Evolutionary conservation across 1,139 yeast genomes (phyloP).

Genomic region (Lodderomyces theae): DNA sequence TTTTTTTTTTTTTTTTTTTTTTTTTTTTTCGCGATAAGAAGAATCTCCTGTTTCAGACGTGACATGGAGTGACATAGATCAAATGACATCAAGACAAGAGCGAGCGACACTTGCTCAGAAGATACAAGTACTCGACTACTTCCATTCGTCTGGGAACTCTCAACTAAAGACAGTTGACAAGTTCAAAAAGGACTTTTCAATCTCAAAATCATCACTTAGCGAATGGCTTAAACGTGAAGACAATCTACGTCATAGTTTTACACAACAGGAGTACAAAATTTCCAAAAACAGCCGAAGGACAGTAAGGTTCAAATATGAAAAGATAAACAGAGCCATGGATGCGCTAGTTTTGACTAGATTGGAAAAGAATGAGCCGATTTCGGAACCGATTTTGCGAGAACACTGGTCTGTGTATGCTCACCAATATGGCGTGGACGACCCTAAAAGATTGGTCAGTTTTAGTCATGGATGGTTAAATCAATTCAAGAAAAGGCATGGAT

Average conservation of each 20-base stretch:
- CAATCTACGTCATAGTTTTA: constrained; percentile 44
- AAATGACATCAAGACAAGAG: constrained; percentile 33
- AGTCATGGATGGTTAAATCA: constrained; percentile 64
- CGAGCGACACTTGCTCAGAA: constrained; percentile 61
- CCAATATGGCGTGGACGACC: constrained; percentile 57
- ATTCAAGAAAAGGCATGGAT: constrained; percentile 57
- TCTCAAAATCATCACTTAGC: constrained; percentile 56
- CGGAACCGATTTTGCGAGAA: constrained; percentile 54
- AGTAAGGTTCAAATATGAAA: constrained; percentile 53
- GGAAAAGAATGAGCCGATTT: constrained; percentile 45
- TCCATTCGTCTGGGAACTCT: constrained; percentile 47
- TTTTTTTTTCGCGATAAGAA: not conserved
- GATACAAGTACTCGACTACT: constrained; percentile 51
- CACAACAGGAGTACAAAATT: constrained; percentile 34
- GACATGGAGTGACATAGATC: too few species aligned
- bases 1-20: not conserved
- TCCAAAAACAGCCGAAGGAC: constrained; percentile 45
- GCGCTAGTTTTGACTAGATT: constrained; percentile 45
- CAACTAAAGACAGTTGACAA: constrained; percentile 58
- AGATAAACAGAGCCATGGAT: constrained; percentile 59
- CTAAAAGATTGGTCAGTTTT: constrained; percentile 51
- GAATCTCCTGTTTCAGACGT: too few species aligned
- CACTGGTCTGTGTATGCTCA: constrained; percentile 57
- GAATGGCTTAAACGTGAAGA: constrained; percentile 59
- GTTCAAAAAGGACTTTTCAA: constrained; percentile 47